Conservation (phyloP, 2,329 filamentous ascomycete genomes). For the Xylariaceae sp. region DNA sequence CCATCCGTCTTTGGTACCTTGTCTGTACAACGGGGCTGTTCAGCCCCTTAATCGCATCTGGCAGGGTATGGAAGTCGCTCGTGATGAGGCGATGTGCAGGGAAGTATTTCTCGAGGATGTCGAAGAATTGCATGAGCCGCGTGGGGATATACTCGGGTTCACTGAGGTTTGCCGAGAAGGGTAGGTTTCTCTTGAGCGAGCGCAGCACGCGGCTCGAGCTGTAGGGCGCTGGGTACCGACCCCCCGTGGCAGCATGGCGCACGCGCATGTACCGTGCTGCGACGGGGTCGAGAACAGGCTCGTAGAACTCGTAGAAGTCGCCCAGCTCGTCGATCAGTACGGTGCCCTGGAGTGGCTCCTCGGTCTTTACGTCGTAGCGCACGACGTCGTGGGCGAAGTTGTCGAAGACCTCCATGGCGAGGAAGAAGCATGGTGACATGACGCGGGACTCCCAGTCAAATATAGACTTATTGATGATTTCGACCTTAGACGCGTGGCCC, state of each 20-base stretch:
- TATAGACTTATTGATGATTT: conserved; percentile 93
- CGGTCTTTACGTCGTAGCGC: conserved; percentile 84
- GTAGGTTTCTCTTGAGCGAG: conserved; percentile 67
- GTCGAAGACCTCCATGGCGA: conserved; percentile 97
- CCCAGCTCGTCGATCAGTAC: conserved; percentile 85
- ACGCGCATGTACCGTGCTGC: conserved; percentile 83
- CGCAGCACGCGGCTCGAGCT: conserved; percentile 61
- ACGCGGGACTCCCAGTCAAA: conserved; percentile 92
- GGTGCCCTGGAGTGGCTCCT: conserved; percentile 83
- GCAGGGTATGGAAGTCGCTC: conserved; percentile 88
- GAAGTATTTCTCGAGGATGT: conserved; percentile 86
- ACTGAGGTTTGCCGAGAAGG: conserved; percentile 78
- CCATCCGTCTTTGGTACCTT: conserved; percentile 82
- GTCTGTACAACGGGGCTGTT: conserved; percentile 98
- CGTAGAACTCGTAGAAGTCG: conserved; percentile 96
- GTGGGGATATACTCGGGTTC: conserved; percentile 93
- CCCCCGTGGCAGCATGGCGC: conserved; percentile 76
- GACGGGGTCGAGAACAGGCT: conserved; percentile 78
- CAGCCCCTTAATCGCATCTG: conserved; percentile 80
- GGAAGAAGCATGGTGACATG: conserved; percentile 94
- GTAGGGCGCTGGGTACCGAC: conserved; percentile 69
- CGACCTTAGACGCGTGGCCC: conserved; percentile 83
- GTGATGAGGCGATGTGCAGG: conserved; percentile 87
- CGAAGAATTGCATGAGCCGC: conserved; percentile 94
- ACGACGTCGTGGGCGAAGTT: conserved; percentile 96